Conservation (phyloP, 805 yeast genomes). For the Sugiyamaella boreocaroliniensis region DNA sequence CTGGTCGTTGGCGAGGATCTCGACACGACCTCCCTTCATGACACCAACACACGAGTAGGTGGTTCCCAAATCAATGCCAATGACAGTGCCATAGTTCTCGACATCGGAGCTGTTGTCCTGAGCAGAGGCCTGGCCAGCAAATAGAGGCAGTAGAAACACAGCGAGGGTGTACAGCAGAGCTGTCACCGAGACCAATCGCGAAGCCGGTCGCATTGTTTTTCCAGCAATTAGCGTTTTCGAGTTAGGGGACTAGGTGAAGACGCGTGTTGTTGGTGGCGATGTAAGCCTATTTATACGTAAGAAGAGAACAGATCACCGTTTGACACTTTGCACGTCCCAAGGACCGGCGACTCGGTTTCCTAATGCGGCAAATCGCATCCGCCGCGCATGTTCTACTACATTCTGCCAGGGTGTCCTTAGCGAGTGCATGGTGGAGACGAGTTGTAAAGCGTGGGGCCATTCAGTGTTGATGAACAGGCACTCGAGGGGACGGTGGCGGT, state of each 20-base stretch:
- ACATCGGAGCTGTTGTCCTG: constrained; percentile 31
- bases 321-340: background rate
- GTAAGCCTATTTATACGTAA: background rate
- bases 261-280: background rate
- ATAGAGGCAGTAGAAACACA: constrained; percentile 30
- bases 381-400: constrained; percentile 1
- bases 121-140: constrained; percentile 23
- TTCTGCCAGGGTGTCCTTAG: constrained; percentile 2
- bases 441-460: background rate
- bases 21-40: constrained; percentile 78
- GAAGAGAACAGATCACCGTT: background rate
- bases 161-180: constrained; percentile 29
- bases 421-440: background rate
- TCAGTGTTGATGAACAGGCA: no score
- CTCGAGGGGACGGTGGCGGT: background rate
- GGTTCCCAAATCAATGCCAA: constrained; percentile 96
- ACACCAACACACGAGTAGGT: constrained; percentile 96
- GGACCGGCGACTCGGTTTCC: background rate
- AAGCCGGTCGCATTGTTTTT: constrained; percentile 2
- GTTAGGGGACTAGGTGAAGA: background rate
- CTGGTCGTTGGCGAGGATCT: constrained; percentile 90
- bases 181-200: constrained; percentile 8
- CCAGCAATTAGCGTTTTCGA: background rate
- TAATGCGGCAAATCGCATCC: background rate
- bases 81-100: constrained; percentile 45